A percentile compares a stretch with the other conserved stretches of the same genome.
These are phyloP conservation scores for Sphaerosporella brunnea DNA, from an alignment of 495 filamentous ascomycete genomes.

Conservation along the genomic window DNA sequence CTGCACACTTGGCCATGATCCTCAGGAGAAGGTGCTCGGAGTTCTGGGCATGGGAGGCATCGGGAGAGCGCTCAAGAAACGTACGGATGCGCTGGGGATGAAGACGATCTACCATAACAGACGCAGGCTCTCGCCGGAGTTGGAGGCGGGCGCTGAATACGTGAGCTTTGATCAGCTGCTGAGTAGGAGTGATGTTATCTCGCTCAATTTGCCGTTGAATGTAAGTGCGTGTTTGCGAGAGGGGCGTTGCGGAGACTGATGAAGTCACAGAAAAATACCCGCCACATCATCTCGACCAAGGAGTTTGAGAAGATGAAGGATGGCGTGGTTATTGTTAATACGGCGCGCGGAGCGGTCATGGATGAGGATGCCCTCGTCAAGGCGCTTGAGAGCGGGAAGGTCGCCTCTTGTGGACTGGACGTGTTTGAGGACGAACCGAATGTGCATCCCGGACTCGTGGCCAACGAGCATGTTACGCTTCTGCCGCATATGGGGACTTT, in stretches of 20 bases:
- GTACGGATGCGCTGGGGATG: conserved; percentile 53
- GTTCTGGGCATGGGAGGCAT: conserved; percentile 82
- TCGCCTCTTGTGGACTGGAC: conserved; percentile 51
- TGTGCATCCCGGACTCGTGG: conserved; percentile 51
- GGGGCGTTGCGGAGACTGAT: not conserved
- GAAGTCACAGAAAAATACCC: conserved; percentile 18
- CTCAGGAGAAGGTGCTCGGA: conserved; percentile 46
- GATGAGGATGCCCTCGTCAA: conserved; percentile 60
- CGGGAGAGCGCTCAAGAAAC: conserved; percentile 53
- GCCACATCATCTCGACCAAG: conserved; percentile 48
- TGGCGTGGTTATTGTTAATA: conserved; percentile 67
- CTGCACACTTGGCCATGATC: conserved; percentile 42
- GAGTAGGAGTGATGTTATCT: conserved; percentile 50
- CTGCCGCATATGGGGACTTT: conserved; percentile 68
- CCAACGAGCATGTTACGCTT: conserved; percentile 52
- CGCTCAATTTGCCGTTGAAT: conserved; percentile 57
- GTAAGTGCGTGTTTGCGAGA: conserved; percentile 14
- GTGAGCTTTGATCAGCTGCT: conserved; percentile 54
- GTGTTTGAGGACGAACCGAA: conserved; percentile 67
- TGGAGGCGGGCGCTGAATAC: conserved; percentile 44
- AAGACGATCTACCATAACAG: conserved; percentile 58
- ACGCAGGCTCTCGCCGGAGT: conserved; percentile 34
- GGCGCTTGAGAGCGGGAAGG: conserved; percentile 50
- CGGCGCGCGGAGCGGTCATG: conserved; percentile 60
- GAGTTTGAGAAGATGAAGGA: conserved; percentile 56